Percentiles rank a stretch among this genome's conserved stretches.
phyloP scores from a whole-genome alignment of 164 flowering plant genomes.

The Euptelea pleiosperma region DNA sequence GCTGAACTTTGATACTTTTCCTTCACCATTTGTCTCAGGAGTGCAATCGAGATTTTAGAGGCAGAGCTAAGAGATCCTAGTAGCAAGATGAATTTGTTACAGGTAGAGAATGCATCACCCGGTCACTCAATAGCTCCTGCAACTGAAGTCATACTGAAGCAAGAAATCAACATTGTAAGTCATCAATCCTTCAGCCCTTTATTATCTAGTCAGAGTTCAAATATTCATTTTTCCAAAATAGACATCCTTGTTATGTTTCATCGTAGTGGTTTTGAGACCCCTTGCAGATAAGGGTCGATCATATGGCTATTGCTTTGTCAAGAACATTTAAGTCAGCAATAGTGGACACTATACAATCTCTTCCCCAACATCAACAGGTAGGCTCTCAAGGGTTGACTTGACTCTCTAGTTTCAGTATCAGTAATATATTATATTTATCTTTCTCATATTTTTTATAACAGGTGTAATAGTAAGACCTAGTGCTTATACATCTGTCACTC shows the following conservation, averaged over 20 bases:
- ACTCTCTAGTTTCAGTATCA: neutral
- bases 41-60: constrained; percentile 76
- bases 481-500: neutral
- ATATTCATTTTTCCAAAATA: neutral
- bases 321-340: constrained; percentile 66
- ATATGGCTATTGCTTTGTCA: constrained; percentile 84
- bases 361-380: constrained; percentile 98
- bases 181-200: neutral
- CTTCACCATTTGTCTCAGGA: constrained; percentile 43
- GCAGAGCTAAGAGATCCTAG: constrained; percentile 46
- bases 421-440: too few relatives aligned
- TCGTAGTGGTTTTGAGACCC: neutral
- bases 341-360: constrained; percentile 84
- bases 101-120: constrained; percentile 18
- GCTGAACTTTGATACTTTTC: neutral
- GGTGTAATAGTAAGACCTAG: too few relatives aligned
- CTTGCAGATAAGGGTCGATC: constrained; percentile 76
- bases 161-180: constrained; percentile 46
- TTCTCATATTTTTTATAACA: too few relatives aligned
- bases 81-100: constrained; percentile 13
- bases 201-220: neutral
- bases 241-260: neutral
- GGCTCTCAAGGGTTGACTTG: neutral
- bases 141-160: constrained; percentile 18
- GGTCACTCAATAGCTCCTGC: constrained; percentile 28